Percentiles rank a stretch among this genome's conserved stretches.
These are phyloP conservation scores for Ilyonectria robusta DNA, from an alignment of 2,329 filamentous ascomycete species.

Conservation along the genomic window DNA sequence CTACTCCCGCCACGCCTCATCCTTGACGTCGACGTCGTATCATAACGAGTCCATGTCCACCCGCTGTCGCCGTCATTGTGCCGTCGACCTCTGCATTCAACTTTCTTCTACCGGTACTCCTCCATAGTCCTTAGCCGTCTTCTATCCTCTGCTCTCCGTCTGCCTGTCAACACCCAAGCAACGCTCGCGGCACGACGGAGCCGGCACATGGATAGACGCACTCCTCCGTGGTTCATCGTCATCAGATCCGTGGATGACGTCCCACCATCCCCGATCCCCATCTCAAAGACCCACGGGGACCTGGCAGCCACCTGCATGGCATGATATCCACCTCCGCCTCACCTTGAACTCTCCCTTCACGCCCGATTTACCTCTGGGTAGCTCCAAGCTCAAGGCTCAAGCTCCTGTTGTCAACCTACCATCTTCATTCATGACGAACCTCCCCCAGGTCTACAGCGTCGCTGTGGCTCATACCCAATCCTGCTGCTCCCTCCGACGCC, in stretches of 20 bases:
- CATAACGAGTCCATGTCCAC: slow-evolving; percentile 38
- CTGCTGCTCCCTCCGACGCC: slow-evolving; percentile 9
- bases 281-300: slow-evolving; percentile 41
- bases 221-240: slow-evolving; percentile 31
- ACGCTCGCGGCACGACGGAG: slow-evolving; percentile 5
- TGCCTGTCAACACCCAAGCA: neutral
- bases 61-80: slow-evolving; percentile 7
- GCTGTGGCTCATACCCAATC: slow-evolving; percentile 53
- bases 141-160: neutral
- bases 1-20: slow-evolving; percentile 9
- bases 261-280: slow-evolving; percentile 46
- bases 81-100: neutral
- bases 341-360: slow-evolving; percentile 25
- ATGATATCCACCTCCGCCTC: slow-evolving; percentile 43
- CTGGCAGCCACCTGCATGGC: slow-evolving; percentile 40
- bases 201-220: slow-evolving; percentile 35
- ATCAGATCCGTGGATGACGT: slow-evolving; percentile 49
- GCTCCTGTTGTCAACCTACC: slow-evolving; percentile 17
- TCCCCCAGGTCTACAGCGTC: slow-evolving; percentile 32
- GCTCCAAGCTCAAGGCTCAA: slow-evolving; percentile 24
- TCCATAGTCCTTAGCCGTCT: neutral
- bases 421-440: slow-evolving; percentile 41
- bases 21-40: slow-evolving; percentile 39
- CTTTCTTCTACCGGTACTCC: neutral
- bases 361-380: slow-evolving; percentile 17